Base-by-base conservation (phyloP, 768 basidiomycete species). In the Boletus subparvulus region DNA sequence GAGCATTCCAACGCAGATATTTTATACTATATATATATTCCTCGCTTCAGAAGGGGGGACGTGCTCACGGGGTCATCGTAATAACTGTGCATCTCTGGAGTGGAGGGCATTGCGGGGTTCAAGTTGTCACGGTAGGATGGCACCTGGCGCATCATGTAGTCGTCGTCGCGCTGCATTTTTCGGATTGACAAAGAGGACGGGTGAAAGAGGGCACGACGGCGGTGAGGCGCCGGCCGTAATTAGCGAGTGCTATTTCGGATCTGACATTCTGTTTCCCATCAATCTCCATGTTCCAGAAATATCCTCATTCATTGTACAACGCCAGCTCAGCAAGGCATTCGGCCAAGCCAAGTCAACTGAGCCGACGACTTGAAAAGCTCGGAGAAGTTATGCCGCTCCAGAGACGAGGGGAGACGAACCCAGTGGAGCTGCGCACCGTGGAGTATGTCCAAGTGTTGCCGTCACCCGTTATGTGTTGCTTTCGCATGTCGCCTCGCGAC, bases 81-180 rank as follows among this genome's bases (percentile, higher is more conserved):
- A 53, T 69, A 71, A 41, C 50, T 50, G 35, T 73, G 70, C 42
- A 72, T 49, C 17, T 72, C 70, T 19, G 69, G 59, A 2, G 56
- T 62, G 21, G 63, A 54, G 2, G 57, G 41, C 39, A 33, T 30
- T 2, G 52, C 46, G 2, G 66, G 55, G 19, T 28, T 28, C 26
- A 28, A 6, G 26, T 53, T 40, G 52, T 72, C 69, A 1, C 50
- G 60, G 58, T 65, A 72, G 36, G 63, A 35, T 4, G 61, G 41
- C 12, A 70, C 59, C 24, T 72, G 61, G 35, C 53, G 41, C 72
- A 65, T 73, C 59, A 61, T 56, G 46, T 71, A 70, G 46, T 63
- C 63, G 41, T 63, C 54, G 32, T 58, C 44, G 7, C 47, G 67
- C 44, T 66, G 61, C 69, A 69, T 72, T 19, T 36, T 24, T 28